Percentiles rank a stretch among this genome's conserved stretches.
Evolutionary conservation across 1,284 basidiomycete genomes (phyloP).

Genomic region (Naganishia albida): DNA sequence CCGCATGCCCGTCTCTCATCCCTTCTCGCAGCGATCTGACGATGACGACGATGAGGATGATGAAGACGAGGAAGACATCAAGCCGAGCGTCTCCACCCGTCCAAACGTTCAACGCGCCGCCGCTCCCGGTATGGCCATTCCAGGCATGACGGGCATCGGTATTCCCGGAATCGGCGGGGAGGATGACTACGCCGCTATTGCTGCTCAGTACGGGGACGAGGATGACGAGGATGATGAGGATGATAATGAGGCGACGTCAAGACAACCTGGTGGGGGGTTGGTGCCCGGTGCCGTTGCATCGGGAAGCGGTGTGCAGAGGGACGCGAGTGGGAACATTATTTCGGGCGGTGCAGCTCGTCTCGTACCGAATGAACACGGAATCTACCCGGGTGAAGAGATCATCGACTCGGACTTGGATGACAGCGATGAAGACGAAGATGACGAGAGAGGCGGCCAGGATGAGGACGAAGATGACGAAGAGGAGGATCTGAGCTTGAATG

Average conservation of each 20-base stretch:
- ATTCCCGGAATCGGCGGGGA: slow-evolving; percentile 24
- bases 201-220: slow-evolving; percentile 24
- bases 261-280: slow-evolving; percentile 13
- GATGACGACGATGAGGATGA: slow-evolving; percentile 31
- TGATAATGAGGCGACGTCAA: slow-evolving; percentile 13
- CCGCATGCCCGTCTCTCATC: background rate
- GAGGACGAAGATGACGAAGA: slow-evolving; percentile 55
- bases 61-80: slow-evolving; percentile 29
- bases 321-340: slow-evolving; percentile 24
- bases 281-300: slow-evolving; percentile 14
- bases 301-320: slow-evolving; percentile 20
- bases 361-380: slow-evolving; percentile 52
- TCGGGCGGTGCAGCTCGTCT: slow-evolving; percentile 11
- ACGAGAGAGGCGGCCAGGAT: slow-evolving; percentile 69
- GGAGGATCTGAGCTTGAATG: slow-evolving; percentile 66
- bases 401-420: slow-evolving; percentile 97
- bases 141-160: slow-evolving; percentile 25
- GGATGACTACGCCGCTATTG: slow-evolving; percentile 25
- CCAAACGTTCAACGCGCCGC: slow-evolving; percentile 14
- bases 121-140: slow-evolving; percentile 4
- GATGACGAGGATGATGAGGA: slow-evolving; percentile 26
- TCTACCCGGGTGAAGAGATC: slow-evolving; percentile 65
- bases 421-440: slow-evolving; percentile 64
- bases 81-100: slow-evolving; percentile 13
- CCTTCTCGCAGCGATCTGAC: slow-evolving; percentile 15